Base-by-base conservation (phyloP, 2,329 filamentous ascomycete species). In the Dendrostoma leiphaemia region DNA sequence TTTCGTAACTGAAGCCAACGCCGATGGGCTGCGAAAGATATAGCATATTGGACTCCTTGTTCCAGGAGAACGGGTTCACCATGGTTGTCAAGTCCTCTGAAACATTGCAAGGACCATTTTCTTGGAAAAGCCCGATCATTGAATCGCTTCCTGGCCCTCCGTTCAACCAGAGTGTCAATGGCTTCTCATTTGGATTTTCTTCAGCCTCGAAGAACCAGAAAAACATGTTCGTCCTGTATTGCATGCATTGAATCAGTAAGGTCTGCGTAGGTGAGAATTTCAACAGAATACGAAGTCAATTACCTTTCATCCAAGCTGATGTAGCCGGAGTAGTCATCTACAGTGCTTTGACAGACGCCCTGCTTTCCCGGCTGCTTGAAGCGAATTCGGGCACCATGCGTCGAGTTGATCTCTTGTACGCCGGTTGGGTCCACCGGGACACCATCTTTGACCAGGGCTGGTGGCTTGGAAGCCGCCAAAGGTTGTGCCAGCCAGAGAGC, bases 41-140 rank as follows among this genome's bases (percentile, higher is more conserved):
- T 7, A 69, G 59, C 47, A 69, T 60, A 29, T 69, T 68, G 60
- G 62, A 66, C 13, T 59, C 63, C 60, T 68, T 64, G 38, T 63
- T 67, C 53, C 66, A 69, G 1, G 65, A 62, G 40, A 63, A 68
- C 3, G 66, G 65, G 28, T 68, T 69, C 40, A 67, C 45, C 3
- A 63, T 60, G 2, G 66, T 60, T 4, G 19, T 41, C 26, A 56
- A 24, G 17, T 47, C 48, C 13, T 48, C 48, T 12, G 50, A 48
- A 13, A 56, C 53, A 23, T 44, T 48, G 35, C 53, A 56, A 13
- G 55, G 51, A 15, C 51, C 55, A 41, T 51, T 21, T 35, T 43
- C 29, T 54, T 50, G 34, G 50, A 44, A 24, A 10, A 50, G 35
- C 3, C 48, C 48, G n/a, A 50, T 32, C 4, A 50, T 13, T 6